These are phyloP conservation scores for Orbilia oligospora DNA, from an alignment of 2,329 filamentous ascomycete species.

Conservation along the genomic window DNA sequence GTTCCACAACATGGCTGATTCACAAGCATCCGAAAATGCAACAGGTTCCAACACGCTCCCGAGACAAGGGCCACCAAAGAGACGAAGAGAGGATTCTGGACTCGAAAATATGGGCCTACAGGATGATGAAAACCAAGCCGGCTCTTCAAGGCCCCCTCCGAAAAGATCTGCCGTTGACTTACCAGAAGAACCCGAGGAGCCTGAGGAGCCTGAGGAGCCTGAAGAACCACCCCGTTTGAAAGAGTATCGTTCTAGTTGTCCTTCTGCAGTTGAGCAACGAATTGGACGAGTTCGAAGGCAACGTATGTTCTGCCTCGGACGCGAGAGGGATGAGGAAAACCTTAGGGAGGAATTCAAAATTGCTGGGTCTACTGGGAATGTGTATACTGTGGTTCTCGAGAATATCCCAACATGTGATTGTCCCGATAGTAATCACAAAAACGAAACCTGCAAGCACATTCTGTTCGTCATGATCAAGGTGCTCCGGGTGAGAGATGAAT, in stretches of 20 bases:
- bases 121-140: slow-evolving; percentile 1
- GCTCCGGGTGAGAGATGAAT: slow-evolving; percentile 72
- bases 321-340: slow-evolving; percentile 53
- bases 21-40: background rate
- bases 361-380: slow-evolving; percentile 76
- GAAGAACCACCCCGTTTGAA: slow-evolving; percentile 54
- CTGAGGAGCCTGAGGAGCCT: slow-evolving; percentile 12
- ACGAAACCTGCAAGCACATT: slow-evolving; percentile 73
- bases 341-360: slow-evolving; percentile 72
- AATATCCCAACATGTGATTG: slow-evolving; percentile 73
- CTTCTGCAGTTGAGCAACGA: slow-evolving; percentile 60
- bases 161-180: background rate
- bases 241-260: slow-evolving; percentile 61
- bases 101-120: background rate
- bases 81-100: slow-evolving; percentile 9
- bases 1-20: slow-evolving; percentile 1
- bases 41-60: slow-evolving; percentile 7
- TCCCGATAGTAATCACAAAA: slow-evolving; percentile 69
- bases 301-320: slow-evolving; percentile 63
- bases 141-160: slow-evolving; percentile 4
- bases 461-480: slow-evolving; percentile 75
- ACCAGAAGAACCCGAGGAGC: slow-evolving; percentile 16
- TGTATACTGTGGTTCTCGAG: slow-evolving; percentile 74
- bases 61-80: background rate
- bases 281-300: slow-evolving; percentile 62